Evolutionary conservation across 768 basidiomycete species (phyloP), one percentile per base, ranked within the genome.

Genomic region (Calocybe indica): DNA sequence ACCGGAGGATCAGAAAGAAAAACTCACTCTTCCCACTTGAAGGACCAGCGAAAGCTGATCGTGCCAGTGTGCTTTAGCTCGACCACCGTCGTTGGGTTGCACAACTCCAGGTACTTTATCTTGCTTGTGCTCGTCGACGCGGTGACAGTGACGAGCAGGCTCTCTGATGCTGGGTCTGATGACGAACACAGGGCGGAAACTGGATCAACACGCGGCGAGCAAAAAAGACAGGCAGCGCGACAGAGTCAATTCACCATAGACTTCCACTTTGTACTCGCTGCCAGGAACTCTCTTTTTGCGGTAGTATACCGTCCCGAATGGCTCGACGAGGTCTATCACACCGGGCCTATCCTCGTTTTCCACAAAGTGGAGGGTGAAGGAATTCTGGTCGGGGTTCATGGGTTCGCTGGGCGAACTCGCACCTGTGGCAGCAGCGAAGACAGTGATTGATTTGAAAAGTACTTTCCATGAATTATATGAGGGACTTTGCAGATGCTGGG

Each of bases 351-450:
- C 75, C 49, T 78, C 63, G 59, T 76, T 76, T 5, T 79, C 78
- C 0, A 76, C 74, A 46, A 89, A 66, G 52, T 75, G 64, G 46
- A 92, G 79, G 2, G 89, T 92, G 69, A 92, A 92, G 7, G 92
- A 69, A 61, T 91, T 91, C 62, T 88, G 77, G 63, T 92, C 89
- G 47, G 92, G 69, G 59, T 86, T 87, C 88, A 91, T 90, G 55
- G 52, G 52, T 49, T 41, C 33, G 42, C 15, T 28, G 22, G 35
- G 37, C 40, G n/a, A 36, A 33, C 40, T 49, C 48, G 52, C 52
- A 56, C 48, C 46, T 31, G 14, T 37, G 12, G 40, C 14, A 34
- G 32, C 35, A 31, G 41, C 47, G 48, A 33, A 45, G 49, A 36
- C 48, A 44, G 50, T 42, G 43, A 51, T 49, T 11, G 44, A 40